Conservation (phyloP, 2,329 filamentous ascomycete species). For the Davidsoniella eucalypti region DNA sequence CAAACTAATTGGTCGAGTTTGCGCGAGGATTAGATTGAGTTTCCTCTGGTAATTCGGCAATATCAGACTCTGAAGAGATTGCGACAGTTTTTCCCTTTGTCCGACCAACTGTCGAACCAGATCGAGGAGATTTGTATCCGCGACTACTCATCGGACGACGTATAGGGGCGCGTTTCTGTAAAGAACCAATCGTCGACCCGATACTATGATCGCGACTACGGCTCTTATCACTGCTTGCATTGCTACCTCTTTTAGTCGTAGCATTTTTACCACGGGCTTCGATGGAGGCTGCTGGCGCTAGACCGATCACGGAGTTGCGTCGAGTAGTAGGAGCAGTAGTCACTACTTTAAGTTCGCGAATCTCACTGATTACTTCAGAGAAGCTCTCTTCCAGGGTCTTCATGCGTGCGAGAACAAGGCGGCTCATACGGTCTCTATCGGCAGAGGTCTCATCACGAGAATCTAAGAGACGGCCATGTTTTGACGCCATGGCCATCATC, state of each 20-base stretch:
- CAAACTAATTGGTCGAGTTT: slow-evolving; percentile 10
- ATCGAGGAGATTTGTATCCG: neutral
- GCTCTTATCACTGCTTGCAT: neutral
- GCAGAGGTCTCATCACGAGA: slow-evolving; percentile 24
- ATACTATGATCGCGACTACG: slow-evolving; percentile 6
- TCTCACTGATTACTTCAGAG: slow-evolving; percentile 67
- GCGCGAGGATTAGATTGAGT: neutral
- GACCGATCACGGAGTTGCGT: slow-evolving; percentile 29
- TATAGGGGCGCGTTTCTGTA: slow-evolving; percentile 1
- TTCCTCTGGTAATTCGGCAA: neutral
- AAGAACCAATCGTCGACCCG: neutral
- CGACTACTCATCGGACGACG: slow-evolving; percentile 6
- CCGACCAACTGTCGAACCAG: neutral
- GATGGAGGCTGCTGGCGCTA: neutral
- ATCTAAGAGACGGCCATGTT: slow-evolving; percentile 34
- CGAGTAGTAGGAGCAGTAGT: slow-evolving; percentile 30
- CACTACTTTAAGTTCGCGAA: slow-evolving; percentile 42
- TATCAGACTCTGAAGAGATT: neutral
- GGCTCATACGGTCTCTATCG: slow-evolving; percentile 53
- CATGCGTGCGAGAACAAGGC: slow-evolving; percentile 77
- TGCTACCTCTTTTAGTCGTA: neutral
- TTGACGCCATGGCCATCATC: slow-evolving; percentile 51
- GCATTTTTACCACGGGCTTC: neutral
- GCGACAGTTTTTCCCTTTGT: slow-evolving; percentile 1
- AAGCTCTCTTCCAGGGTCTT: slow-evolving; percentile 86